phyloP scores from a whole-genome alignment of 1,284 basidiomycete species.

The Microbotryum lychnidis-dioicae region DNA sequence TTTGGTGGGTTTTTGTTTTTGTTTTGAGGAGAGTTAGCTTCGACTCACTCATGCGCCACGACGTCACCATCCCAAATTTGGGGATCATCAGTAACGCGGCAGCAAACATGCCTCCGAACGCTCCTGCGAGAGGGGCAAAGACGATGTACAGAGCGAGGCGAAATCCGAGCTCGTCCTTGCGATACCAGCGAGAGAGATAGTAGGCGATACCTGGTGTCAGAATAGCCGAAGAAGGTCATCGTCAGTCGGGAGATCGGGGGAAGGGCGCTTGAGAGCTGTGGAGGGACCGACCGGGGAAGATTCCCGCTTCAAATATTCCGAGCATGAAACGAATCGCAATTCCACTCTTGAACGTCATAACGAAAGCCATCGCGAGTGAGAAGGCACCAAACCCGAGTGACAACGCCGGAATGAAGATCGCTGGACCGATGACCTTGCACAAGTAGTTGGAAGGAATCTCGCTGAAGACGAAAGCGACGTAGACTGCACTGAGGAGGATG shows the following conservation, averaged over 20 bases:
- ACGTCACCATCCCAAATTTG: conserved; percentile 6
- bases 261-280: not conserved
- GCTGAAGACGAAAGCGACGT: conserved; percentile 32
- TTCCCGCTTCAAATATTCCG: conserved; percentile 30
- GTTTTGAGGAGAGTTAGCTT: too few species aligned
- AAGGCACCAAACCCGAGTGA: conserved; percentile 32
- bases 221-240: too few species aligned
- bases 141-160: conserved; percentile 35
- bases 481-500: conserved; percentile 27
- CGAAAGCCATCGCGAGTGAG: conserved; percentile 23
- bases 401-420: conserved; percentile 22
- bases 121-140: conserved; percentile 33
- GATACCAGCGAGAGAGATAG: conserved; percentile 35
- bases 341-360: conserved; percentile 26
- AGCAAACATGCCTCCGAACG: conserved; percentile 34
- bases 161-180: conserved; percentile 35
- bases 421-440: conserved; percentile 14
- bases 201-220: conserved; percentile 20
- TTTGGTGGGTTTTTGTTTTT: too few species aligned
- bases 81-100: conserved; percentile 33
- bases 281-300: conserved; percentile 10
- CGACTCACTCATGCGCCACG: conserved; percentile 2
- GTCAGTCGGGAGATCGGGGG: too few species aligned
- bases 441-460: conserved; percentile 20
- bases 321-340: conserved; percentile 32